Percentiles rank a stretch among this genome's conserved stretches.
phyloP scores from a whole-genome alignment of 352 stramenopile species.

The Elongisporangium undulatum region DNA sequence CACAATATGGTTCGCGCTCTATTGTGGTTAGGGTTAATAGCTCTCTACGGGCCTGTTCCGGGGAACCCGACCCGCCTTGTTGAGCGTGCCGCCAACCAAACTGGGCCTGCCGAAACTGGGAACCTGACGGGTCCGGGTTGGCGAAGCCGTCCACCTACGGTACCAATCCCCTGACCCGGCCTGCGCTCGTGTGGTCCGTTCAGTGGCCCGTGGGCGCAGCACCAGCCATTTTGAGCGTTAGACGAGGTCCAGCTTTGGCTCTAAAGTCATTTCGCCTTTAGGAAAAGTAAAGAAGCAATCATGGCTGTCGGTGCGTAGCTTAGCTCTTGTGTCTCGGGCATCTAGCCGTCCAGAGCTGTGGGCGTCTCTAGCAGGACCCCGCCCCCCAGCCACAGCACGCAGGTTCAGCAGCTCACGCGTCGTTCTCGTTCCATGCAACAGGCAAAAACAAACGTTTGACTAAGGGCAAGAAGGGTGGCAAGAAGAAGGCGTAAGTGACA shows the following conservation, averaged over 20 bases:
- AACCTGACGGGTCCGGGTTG: neutral
- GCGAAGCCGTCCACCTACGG: neutral
- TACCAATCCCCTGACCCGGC: neutral
- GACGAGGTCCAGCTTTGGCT: conserved; percentile 11
- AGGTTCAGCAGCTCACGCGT: neutral
- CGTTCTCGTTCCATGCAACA: conserved; percentile 17
- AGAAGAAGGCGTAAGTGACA: conserved; percentile 87
- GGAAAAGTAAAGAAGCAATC: conserved; percentile 79
- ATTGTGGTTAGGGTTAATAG: neutral
- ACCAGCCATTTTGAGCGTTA: conserved; percentile 54
- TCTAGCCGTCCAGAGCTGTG: neutral
- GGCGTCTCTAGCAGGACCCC: neutral
- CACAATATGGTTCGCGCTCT: neutral
- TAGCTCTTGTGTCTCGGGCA: neutral
- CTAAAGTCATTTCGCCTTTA: conserved; percentile 84
- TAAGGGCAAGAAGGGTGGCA: conserved; percentile 91
- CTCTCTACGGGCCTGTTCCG: neutral
- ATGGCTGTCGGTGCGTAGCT: conserved; percentile 80
- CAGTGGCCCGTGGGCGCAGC: conserved; percentile 26
- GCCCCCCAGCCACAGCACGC: neutral
- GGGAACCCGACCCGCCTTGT: neutral
- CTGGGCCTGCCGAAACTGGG: neutral
- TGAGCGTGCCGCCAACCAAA: neutral
- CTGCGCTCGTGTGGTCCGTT: conserved; percentile 8
- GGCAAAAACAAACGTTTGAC: conserved; percentile 91